Conservation (phyloP, 2,329 filamentous ascomycete genomes). For the Talaromyces islandicus region DNA sequence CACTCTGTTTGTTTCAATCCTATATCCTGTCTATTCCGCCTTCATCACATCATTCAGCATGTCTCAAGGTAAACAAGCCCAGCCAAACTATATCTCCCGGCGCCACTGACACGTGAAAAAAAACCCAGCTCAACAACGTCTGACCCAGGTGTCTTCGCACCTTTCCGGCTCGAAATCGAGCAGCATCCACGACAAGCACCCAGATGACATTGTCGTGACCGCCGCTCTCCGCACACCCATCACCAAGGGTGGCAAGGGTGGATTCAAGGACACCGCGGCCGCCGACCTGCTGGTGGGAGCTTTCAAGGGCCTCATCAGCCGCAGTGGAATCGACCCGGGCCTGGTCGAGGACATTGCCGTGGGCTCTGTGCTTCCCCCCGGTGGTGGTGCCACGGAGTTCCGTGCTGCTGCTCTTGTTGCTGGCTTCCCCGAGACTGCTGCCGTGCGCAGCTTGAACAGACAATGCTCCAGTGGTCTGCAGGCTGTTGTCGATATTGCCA, state of each 20-base stretch:
- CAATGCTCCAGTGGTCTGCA: conserved; percentile 93
- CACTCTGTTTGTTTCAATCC: not conserved
- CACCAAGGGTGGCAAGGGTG: conserved; percentile 87
- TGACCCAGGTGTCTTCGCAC: conserved; percentile 55
- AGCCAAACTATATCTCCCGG: not conserved
- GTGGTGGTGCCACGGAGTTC: conserved; percentile 95
- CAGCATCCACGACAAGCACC: conserved; percentile 41
- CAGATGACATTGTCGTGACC: conserved; percentile 78
- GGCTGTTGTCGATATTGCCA: conserved; percentile 88
- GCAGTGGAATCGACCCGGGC: conserved; percentile 80
- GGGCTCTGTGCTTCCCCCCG: conserved; percentile 83
- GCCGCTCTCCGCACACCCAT: conserved; percentile 85
- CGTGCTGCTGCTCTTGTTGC: conserved; percentile 84
- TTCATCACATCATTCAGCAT: conserved; percentile 23
- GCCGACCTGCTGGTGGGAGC: conserved; percentile 80
- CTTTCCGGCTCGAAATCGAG: conserved; percentile 28
- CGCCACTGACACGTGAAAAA: conserved; percentile 5
- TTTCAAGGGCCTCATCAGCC: conserved; percentile 72
- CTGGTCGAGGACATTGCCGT: conserved; percentile 91
- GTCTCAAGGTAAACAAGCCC: conserved; percentile 32
- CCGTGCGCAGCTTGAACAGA: conserved; percentile 84
- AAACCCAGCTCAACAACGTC: conserved; percentile 49
- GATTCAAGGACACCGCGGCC: conserved; percentile 89
- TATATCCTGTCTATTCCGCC: not conserved
- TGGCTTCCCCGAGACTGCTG: conserved; percentile 77